A percentile compares a stretch with the other conserved stretches of the same genome.
These are phyloP conservation scores for Bipolaris victoriae DNA, from an alignment of 2,329 filamentous ascomycete species.

Conservation along the genomic window DNA sequence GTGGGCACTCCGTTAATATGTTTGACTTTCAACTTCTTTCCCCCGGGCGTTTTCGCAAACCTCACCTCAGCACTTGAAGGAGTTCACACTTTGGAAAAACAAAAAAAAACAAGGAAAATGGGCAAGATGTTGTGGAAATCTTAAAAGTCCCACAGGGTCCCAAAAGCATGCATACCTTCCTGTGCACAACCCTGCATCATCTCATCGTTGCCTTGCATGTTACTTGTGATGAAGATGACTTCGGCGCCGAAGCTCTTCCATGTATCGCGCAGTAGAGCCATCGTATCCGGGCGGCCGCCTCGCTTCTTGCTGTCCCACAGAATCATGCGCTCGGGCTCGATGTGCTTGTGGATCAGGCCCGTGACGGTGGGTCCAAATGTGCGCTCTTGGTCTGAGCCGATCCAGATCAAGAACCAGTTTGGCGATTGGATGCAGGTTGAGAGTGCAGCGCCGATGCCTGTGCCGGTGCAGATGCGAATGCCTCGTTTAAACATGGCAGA, in stretches of 20 bases:
- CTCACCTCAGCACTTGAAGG: no score
- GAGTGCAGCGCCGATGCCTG: conserved; percentile 45
- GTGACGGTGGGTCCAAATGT: conserved; percentile 46
- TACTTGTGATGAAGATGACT: conserved; percentile 47
- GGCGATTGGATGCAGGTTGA: conserved; percentile 46
- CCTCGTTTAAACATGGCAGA: conserved; percentile 47
- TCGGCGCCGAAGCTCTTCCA: conserved; percentile 44
- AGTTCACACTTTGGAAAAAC: no score
- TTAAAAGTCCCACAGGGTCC: conserved; percentile 46
- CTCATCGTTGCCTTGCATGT: conserved; percentile 47
- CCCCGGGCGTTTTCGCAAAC: no score
- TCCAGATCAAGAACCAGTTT: conserved; percentile 48
- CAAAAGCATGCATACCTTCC: conserved; percentile 44
- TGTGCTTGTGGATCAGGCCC: conserved; percentile 40
- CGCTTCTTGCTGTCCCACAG: conserved; percentile 47
- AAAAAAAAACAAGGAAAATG: no score
- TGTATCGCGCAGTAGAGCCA: conserved; percentile 42
- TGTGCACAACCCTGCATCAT: conserved; percentile 46
- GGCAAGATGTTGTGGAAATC: no score
- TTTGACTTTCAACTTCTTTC: no score
- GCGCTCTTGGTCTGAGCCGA: conserved; percentile 45
- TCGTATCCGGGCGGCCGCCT: conserved; percentile 42
- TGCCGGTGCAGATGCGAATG: conserved; percentile 46
- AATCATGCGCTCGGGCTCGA: conserved; percentile 47
- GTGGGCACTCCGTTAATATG: no score